These are phyloP conservation scores for Tylopilus sp. DNA, from an alignment of 768 basidiomycete species.

Conservation along the genomic window DNA sequence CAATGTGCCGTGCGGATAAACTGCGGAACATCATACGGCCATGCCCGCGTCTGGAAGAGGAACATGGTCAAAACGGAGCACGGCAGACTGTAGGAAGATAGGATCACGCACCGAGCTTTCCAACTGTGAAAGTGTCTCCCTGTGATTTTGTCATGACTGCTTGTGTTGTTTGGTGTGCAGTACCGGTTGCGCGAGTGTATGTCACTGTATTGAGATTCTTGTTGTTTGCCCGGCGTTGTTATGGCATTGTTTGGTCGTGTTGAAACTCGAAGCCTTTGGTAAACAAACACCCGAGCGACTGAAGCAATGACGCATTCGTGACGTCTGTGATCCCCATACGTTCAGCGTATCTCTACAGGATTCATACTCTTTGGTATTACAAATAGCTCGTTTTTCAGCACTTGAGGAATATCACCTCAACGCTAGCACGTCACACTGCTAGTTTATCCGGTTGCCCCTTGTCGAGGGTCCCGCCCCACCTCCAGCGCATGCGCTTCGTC, in stretches of 20 bases:
- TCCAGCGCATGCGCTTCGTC: too few species aligned
- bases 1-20: neutral
- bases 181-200: neutral
- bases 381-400: too few species aligned
- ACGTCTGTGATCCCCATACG: too few species aligned
- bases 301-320: too few species aligned
- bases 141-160: constrained; percentile 35
- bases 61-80: constrained; percentile 8
- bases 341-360: too few species aligned
- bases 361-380: too few species aligned
- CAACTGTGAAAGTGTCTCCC: constrained; percentile 88
- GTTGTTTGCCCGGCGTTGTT: constrained; percentile 14
- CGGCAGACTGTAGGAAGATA: neutral
- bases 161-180: neutral
- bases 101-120: constrained; percentile 76
- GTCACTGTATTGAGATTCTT: neutral
- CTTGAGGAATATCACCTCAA: too few species aligned
- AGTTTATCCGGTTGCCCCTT: too few species aligned
- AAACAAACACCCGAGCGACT: constrained; percentile 12
- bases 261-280: constrained; percentile 21
- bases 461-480: too few species aligned
- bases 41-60: constrained; percentile 79
- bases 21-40: constrained; percentile 56
- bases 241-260: constrained; percentile 22
- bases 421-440: too few species aligned